Conservation (phyloP, 129 eudicot genomes). For the Glebionis coronaria region DNA sequence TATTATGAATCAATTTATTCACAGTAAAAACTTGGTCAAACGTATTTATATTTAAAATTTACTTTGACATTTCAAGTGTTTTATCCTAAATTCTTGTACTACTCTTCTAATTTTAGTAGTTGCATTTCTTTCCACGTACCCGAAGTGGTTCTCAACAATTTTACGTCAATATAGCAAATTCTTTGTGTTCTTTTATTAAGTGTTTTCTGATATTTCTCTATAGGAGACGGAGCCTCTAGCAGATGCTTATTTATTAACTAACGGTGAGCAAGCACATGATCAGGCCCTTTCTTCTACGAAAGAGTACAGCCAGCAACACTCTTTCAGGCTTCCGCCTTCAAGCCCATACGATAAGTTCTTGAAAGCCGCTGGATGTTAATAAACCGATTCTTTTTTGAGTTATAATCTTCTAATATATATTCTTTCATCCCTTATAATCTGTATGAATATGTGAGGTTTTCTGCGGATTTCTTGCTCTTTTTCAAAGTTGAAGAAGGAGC, state of each 20-base stretch:
- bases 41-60: not conserved
- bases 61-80: not conserved
- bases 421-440: conserved; percentile 7
- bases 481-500: conserved; percentile 20
- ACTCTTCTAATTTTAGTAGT: not conserved
- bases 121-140: not conserved
- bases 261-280: conserved; percentile 32
- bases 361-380: conserved; percentile 82
- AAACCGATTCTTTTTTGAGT: not conserved
- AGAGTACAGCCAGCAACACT: conserved; percentile 47
- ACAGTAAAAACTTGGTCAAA: not conserved
- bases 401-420: conserved; percentile 13
- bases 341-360: conserved; percentile 88
- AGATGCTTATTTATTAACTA: conserved; percentile 26
- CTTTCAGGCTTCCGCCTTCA: conserved; percentile 83
- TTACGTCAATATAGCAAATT: not conserved
- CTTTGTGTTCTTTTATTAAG: not conserved
- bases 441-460: conserved; percentile 17
- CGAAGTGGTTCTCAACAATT: not conserved
- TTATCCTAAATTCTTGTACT: not conserved
- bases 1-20: no score
- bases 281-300: conserved; percentile 39
- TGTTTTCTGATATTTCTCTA: not conserved
- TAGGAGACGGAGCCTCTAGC: conserved; percentile 35
- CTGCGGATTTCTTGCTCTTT: conserved; percentile 12